Evolutionary conservation across 2,329 filamentous ascomycete species (phyloP), one percentile per base, ranked within the genome.

Genomic region (Orbilia brochopaga): DNA sequence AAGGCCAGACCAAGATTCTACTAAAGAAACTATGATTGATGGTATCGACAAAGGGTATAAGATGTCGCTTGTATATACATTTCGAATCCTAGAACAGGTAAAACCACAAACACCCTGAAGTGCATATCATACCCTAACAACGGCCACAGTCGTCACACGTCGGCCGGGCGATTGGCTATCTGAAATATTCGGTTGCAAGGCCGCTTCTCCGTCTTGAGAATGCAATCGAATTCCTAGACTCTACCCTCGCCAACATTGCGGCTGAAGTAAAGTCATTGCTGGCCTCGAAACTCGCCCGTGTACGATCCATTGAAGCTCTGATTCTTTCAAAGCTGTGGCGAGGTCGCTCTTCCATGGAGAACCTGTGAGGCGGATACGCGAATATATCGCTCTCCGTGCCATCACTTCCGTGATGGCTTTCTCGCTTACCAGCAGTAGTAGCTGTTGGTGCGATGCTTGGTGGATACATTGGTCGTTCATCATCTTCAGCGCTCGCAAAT

Each of bases 261-360:
- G 92, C 92, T 27, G 90, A 92, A 0, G 93, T 96, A 78, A 97
- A 96, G 77, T 97, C 94, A 76, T 87, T 90, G 79, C 88, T 94
- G 40, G 87, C 87, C 80, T 97, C 93, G 78, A 91, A 96, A 79
- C 90, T 93, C 10, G 89, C 85, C 75, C 92, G 85, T 17, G 91
- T 86, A 24, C 89, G 87, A 78, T 97, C 94, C 86, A 96, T 93
- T 0, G 91, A 96, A 74, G 87, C 87, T 55, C 92, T 85, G 76
- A 95, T 86, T 62, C 92, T 86, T 77, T 97, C 93, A 78, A 90
- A 95, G n/a, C 91, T 95, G 44, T 91, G 91, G 74, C 91, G 84
- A 3, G 88, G 84, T 72, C 88, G 84, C 74, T 92, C 89, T 69
- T 90, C 88, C 74, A 86, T 78, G 15, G 88, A 88, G 75, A 83